Conservation (phyloP, 2,329 filamentous ascomycete species). For the Fonsecaea erecta region DNA sequence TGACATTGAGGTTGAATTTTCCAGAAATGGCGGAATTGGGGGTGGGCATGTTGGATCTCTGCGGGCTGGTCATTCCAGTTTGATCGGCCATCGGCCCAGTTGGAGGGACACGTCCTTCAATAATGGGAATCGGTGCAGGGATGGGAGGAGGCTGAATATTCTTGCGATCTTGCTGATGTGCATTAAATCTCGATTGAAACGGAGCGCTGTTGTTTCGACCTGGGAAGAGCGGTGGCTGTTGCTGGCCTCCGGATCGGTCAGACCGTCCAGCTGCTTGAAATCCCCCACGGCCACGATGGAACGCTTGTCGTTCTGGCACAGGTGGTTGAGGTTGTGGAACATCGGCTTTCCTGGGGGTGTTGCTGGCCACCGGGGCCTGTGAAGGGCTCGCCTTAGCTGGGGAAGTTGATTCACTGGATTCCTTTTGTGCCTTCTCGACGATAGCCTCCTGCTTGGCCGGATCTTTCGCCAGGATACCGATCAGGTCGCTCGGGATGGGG, state of each 20-base stretch:
- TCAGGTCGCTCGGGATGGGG: conserved; percentile 86
- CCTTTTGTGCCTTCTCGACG: conserved; percentile 80
- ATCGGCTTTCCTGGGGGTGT: conserved; percentile 60
- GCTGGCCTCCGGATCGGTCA: conserved; percentile 44
- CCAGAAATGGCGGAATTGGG: conserved; percentile 58
- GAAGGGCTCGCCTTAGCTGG: conserved; percentile 25
- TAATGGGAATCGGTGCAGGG: conserved; percentile 61
- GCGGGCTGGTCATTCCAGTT: conserved; percentile 47
- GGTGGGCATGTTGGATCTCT: conserved; percentile 54
- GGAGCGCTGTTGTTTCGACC: conserved; percentile 24
- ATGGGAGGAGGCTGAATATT: conserved; percentile 40
- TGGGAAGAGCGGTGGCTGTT: conserved; percentile 34
- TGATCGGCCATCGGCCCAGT: conserved; percentile 70
- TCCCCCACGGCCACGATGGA: conserved; percentile 52
- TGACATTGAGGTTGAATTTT: conserved; percentile 59
- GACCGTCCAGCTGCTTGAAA: conserved; percentile 38
- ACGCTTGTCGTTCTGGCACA: conserved; percentile 54
- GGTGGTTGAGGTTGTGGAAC: conserved; percentile 44
- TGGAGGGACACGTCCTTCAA: conserved; percentile 72
- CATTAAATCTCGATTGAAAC: conserved; percentile 25
- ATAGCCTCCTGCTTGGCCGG: conserved; percentile 93
- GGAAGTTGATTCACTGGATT: conserved; percentile 64
- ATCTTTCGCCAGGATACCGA: conserved; percentile 95
- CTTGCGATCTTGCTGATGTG: conserved; percentile 37
- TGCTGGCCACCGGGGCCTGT: conserved; percentile 48